These are phyloP conservation scores for Oxyria digyna DNA, from an alignment of 148 eudicot genomes.

Conservation along the genomic window DNA sequence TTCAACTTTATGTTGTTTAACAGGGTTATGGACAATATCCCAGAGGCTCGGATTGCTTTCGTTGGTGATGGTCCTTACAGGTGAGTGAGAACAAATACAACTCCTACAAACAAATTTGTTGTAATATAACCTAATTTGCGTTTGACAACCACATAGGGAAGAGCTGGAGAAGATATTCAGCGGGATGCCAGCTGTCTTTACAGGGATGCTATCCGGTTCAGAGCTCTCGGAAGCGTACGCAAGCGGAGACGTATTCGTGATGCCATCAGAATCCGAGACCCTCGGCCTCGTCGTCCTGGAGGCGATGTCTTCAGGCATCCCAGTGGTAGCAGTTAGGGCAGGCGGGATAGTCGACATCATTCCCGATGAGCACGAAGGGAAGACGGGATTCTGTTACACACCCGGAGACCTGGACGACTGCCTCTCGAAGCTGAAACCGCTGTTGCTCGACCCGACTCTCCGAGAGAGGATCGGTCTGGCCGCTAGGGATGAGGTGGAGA, in stretches of 20 bases:
- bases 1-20: background rate
- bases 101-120: too few species aligned
- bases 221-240: conserved; percentile 96
- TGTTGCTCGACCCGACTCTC: conserved; percentile 37
- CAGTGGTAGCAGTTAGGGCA: conserved; percentile 88
- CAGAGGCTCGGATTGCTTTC: conserved; percentile 83
- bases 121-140: too few species aligned
- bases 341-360: conserved; percentile 90
- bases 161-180: conserved; percentile 57
- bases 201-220: conserved; percentile 76
- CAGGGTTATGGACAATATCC: conserved; percentile 87
- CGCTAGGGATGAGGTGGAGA: conserved; percentile 86
- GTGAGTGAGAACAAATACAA: too few species aligned
- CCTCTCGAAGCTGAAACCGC: conserved; percentile 52
- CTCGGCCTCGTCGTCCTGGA: conserved; percentile 81
- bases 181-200: conserved; percentile 87
- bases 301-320: conserved; percentile 96
- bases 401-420: conserved; percentile 77
- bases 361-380: conserved; percentile 64
- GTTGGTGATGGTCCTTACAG: conserved; percentile 90
- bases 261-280: conserved; percentile 96
- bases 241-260: conserved; percentile 81
- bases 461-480: conserved; percentile 58
- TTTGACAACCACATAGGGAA: conserved; percentile 18
- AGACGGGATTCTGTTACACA: conserved; percentile 51